Percentiles rank a stretch among this genome's conserved stretches.
These are phyloP conservation scores for Ophiostoma pallidulum DNA, from an alignment of 2,329 filamentous ascomycete species.

Conservation along the genomic window DNA sequence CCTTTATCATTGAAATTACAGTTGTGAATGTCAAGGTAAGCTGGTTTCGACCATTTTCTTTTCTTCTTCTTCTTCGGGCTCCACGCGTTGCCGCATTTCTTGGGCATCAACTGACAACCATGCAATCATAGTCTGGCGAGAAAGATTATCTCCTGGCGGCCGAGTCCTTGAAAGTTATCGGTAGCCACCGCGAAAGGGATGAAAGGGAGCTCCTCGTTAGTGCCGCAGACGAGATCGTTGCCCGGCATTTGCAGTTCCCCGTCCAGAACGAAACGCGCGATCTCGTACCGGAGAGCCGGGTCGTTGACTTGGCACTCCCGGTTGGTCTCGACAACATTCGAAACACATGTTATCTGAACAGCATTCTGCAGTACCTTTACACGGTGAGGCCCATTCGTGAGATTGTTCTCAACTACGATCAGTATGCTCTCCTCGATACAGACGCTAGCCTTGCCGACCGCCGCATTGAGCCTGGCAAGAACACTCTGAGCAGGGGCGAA, in stretches of 20 bases:
- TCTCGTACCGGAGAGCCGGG: too few species aligned
- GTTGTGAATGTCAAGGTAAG: constrained; percentile 8
- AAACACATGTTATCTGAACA: constrained; percentile 97
- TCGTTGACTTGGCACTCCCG: constrained; percentile 49
- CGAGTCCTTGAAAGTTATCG: constrained; percentile 11
- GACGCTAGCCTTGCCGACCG: constrained; percentile 51
- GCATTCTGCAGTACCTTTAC: constrained; percentile 89
- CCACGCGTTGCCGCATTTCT: too few species aligned
- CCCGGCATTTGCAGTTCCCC: too few species aligned
- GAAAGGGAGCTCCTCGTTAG: too few species aligned
- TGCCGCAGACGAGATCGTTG: too few species aligned
- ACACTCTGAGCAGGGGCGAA: constrained; percentile 15
- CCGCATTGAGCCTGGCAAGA: constrained; percentile 32
- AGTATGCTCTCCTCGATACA: constrained; percentile 57
- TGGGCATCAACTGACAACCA: too few species aligned
- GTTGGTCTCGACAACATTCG: constrained; percentile 88
- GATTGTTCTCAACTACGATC: constrained; percentile 67
- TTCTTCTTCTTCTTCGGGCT: too few species aligned
- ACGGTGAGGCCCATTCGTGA: constrained; percentile 74
- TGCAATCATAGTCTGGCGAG: constrained; percentile 5
- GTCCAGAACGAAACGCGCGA: background rate
- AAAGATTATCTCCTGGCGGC: constrained; percentile 16
- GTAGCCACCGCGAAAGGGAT: too few species aligned
- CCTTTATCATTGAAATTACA: constrained; percentile 24
- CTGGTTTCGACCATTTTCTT: background rate